phyloP scores from a whole-genome alignment of 257 asterid species.

The Nicotiana paniculata region DNA sequence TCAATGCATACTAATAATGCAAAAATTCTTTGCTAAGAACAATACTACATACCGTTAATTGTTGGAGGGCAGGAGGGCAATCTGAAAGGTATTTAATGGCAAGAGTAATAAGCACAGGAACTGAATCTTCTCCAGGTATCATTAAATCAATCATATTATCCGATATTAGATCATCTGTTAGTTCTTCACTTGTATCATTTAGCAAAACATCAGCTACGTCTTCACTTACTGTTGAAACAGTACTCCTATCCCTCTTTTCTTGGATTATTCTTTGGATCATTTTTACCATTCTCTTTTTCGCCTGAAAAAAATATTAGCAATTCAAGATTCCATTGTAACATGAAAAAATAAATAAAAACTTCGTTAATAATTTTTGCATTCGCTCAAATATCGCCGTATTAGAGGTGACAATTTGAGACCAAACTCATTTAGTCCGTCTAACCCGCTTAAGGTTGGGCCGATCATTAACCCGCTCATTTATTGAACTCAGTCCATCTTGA shows the following conservation, averaged over 20 bases:
- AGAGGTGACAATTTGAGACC: too few species aligned
- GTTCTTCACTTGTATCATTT: slow-evolving; percentile 41
- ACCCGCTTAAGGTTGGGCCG: too few species aligned
- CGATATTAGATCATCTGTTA: slow-evolving; percentile 64
- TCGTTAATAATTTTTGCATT: too few species aligned
- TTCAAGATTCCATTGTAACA: too few species aligned
- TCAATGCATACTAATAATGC: too few species aligned
- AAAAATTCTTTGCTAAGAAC: not conserved
- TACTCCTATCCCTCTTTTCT: slow-evolving; percentile 31
- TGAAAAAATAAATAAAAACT: too few species aligned
- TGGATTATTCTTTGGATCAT: slow-evolving; percentile 55
- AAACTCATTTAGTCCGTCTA: too few species aligned
- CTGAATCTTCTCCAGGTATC: slow-evolving; percentile 98
- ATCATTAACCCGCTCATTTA: too few species aligned
- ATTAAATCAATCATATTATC: slow-evolving; percentile 80
- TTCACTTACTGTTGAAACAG: slow-evolving; percentile 12
- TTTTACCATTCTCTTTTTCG: slow-evolving; percentile 69
- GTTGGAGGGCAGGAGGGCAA: slow-evolving; percentile 63
- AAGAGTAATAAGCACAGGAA: slow-evolving; percentile 80
- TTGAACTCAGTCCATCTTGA: too few species aligned
- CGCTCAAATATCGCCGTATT: too few species aligned
- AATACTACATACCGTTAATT: slow-evolving; percentile 39
- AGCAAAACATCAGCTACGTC: slow-evolving; percentile 69
- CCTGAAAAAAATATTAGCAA: slow-evolving; percentile 29
- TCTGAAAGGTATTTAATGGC: slow-evolving; percentile 79